Evolutionary conservation across 805 yeast species (phyloP).

Genomic region (Yamadazyma olivae): DNA sequence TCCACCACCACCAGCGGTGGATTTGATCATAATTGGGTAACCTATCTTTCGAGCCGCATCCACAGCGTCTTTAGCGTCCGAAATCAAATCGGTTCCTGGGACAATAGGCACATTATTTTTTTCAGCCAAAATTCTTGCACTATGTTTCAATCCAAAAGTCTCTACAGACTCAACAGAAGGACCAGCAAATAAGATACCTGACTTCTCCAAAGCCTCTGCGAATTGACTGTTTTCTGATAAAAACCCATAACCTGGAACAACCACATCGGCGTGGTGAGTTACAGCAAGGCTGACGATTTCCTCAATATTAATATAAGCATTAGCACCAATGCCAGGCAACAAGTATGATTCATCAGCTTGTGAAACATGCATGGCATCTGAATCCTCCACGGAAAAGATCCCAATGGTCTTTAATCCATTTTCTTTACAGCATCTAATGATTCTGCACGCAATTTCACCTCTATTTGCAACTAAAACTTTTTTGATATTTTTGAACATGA

Average conservation of each 20-base stretch:
- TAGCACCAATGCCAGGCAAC: constrained; percentile 80
- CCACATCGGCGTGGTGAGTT: constrained; percentile 79
- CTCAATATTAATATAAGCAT: constrained; percentile 81
- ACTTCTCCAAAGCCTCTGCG: constrained; percentile 77
- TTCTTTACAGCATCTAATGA: constrained; percentile 80
- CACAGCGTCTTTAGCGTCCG: constrained; percentile 68
- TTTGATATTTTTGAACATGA: constrained; percentile 5
- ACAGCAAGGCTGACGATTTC: constrained; percentile 85
- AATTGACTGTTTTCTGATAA: constrained; percentile 94
- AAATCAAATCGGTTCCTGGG: constrained; percentile 88
- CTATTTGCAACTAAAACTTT: constrained; percentile 61
- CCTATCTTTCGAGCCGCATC: constrained; percentile 67
- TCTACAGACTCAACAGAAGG: constrained; percentile 94
- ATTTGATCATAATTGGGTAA: constrained; percentile 92
- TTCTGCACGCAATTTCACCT: constrained; percentile 96
- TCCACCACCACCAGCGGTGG: constrained; percentile 99
- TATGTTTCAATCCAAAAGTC: constrained; percentile 88
- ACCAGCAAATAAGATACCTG: constrained; percentile 88
- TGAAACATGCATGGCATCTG: constrained; percentile 80
- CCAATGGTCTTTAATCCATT: constrained; percentile 78
- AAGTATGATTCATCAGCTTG: constrained; percentile 83
- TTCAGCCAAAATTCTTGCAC: constrained; percentile 90
- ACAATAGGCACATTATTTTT: constrained; percentile 90
- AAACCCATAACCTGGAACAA: constrained; percentile 97
- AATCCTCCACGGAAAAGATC: constrained; percentile 85